Conservation (phyloP, 305 asterid species). For the Ruellia speciosa region DNA sequence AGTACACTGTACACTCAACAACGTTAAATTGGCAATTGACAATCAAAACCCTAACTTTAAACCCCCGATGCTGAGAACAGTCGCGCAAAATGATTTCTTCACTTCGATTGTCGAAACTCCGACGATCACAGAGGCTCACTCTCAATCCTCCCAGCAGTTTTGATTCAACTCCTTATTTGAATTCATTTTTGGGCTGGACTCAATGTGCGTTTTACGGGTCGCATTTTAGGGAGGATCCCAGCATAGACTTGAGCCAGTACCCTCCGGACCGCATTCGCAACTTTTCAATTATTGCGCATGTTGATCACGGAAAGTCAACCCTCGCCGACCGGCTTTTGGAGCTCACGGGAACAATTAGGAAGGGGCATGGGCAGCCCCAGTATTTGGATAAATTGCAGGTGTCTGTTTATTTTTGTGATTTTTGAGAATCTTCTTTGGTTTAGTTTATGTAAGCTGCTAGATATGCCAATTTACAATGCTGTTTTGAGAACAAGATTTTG, state of each 20-base stretch:
- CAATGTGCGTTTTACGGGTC: constrained; percentile 63
- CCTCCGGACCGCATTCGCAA: constrained; percentile 74
- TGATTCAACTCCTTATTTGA: constrained; percentile 21
- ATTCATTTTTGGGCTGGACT: constrained; percentile 34
- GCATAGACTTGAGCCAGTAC: constrained; percentile 59
- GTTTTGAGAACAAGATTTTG: constrained; percentile 7
- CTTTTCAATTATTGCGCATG: constrained; percentile 94
- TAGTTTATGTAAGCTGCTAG: neutral
- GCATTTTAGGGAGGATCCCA: constrained; percentile 53
- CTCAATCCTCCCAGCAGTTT: constrained; percentile 24
- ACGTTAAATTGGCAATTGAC: neutral
- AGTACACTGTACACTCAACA: neutral
- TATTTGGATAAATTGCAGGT: constrained; percentile 96
- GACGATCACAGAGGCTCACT: constrained; percentile 16
- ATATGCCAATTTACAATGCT: constrained; percentile 1
- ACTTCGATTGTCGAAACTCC: constrained; percentile 38
- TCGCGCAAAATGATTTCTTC: constrained; percentile 35
- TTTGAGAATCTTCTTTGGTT: neutral
- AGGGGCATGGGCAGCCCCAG: constrained; percentile 97
- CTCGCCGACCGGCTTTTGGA: constrained; percentile 96
- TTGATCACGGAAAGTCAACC: constrained; percentile 95
- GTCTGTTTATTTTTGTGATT: constrained; percentile 12
- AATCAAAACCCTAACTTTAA: constrained; percentile 29
- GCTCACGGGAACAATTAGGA: constrained; percentile 86
- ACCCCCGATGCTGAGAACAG: constrained; percentile 13